Percentiles rank a stretch among this genome's conserved stretches.
phyloP scores from a whole-genome alignment of 2,329 filamentous ascomycete species.

The Botryotinia globosa region DNA sequence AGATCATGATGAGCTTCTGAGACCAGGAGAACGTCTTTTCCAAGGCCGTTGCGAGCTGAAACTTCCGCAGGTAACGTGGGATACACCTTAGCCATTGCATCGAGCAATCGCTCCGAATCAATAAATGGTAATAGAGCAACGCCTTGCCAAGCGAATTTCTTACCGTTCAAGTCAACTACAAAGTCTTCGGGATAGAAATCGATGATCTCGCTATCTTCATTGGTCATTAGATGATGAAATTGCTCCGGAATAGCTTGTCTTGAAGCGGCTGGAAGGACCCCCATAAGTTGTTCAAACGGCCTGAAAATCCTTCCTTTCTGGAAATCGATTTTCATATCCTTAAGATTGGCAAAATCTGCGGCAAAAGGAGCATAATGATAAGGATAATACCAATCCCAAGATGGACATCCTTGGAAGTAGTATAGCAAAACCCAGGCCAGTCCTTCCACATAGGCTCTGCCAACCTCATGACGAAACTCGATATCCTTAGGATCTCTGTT shows the following conservation, averaged over 20 bases:
- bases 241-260: slow-evolving; percentile 84
- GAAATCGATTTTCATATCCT: slow-evolving; percentile 76
- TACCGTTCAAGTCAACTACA: slow-evolving; percentile 88
- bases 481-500: slow-evolving; percentile 75
- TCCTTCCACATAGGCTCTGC: slow-evolving; percentile 87
- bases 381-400: slow-evolving; percentile 99
- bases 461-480: slow-evolving; percentile 85
- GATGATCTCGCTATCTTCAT: slow-evolving; percentile 85
- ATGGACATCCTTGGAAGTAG: slow-evolving; percentile 97
- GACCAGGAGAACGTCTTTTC: slow-evolving; percentile 78
- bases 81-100: slow-evolving; percentile 80
- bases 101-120: slow-evolving; percentile 80
- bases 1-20: slow-evolving; percentile 76
- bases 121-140: slow-evolving; percentile 94
- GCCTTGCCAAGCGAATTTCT: slow-evolving; percentile 98
- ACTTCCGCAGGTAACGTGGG: slow-evolving; percentile 76
- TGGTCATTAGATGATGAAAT: slow-evolving; percentile 88
- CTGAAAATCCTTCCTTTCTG: slow-evolving; percentile 80
- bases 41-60: slow-evolving; percentile 70
- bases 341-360: slow-evolving; percentile 84
- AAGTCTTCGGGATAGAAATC: slow-evolving; percentile 98
- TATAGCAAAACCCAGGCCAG: slow-evolving; percentile 94
- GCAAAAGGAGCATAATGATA: slow-evolving; percentile 98
- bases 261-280: slow-evolving; percentile 89
- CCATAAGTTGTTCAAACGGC: slow-evolving; percentile 98